phyloP scores from a whole-genome alignment of 192 early-diverging fungal species.

The Borealophlyctis nickersoniae region DNA sequence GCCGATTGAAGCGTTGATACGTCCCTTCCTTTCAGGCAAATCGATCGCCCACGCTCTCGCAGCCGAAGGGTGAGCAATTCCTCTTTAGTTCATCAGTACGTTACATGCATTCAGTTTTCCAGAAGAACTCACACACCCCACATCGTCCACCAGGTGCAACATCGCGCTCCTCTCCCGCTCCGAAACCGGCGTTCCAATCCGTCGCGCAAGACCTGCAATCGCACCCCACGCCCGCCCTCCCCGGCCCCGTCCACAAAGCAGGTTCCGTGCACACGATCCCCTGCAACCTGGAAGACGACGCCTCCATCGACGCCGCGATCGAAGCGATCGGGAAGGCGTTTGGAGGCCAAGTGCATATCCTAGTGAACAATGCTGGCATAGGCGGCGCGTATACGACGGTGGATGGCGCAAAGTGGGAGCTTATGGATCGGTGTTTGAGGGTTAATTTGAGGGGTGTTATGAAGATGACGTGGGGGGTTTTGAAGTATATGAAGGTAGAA shows the following conservation, averaged over 20 bases:
- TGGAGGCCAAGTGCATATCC: slow-evolving; percentile 4
- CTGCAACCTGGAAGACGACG: slow-evolving; percentile 3
- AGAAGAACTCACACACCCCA: not conserved
- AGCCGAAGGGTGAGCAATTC: slow-evolving; percentile 3
- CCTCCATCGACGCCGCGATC: not conserved
- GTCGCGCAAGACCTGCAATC: not conserved
- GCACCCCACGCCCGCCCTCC: not conserved
- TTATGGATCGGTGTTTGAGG: not conserved
- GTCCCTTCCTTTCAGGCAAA: not conserved
- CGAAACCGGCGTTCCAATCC: not conserved
- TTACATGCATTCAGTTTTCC: not conserved
- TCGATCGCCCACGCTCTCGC: slow-evolving; percentile 11
- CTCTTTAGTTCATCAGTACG: no score
- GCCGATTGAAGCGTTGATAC: not conserved
- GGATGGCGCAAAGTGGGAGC: slow-evolving; percentile 1
- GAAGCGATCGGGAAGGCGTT: not conserved
- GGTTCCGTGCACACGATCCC: not conserved
- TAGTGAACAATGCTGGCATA: slow-evolving; percentile 12
- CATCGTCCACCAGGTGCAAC: not conserved
- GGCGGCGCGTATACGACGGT: not conserved
- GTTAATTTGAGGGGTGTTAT: not conserved
- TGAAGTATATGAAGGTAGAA: slow-evolving; percentile 7
- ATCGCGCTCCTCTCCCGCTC: not conserved
- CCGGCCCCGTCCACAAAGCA: not conserved
- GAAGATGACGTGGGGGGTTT: slow-evolving; percentile 1